A percentile compares a stretch with the other conserved stretches of the same genome.
Conservation (phyloP, 2,329 filamentous ascomycete genomes). For the Ophioceras dolichostomum region DNA sequence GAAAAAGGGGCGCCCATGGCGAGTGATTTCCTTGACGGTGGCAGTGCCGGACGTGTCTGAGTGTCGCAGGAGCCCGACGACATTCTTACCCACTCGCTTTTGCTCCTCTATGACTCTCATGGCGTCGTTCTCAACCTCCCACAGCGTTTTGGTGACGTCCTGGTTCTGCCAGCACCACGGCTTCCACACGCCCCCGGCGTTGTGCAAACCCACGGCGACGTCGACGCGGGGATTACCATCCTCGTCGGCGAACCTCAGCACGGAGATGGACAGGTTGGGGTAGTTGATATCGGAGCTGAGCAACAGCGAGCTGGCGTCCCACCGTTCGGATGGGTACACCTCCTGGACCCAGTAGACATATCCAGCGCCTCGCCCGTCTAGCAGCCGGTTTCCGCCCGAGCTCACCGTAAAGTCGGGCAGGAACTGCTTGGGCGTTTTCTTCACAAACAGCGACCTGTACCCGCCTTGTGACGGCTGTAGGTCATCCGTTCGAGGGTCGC, state of each 20-base stretch:
- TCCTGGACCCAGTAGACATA: not conserved
- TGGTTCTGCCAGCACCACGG: constrained; percentile 1
- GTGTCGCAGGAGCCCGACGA: no score
- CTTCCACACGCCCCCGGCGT: not conserved
- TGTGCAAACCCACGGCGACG: not conserved
- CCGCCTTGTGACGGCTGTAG: not conserved
- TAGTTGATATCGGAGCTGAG: not conserved
- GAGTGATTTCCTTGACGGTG: not conserved
- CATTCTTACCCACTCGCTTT: not conserved
- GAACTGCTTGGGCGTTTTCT: not conserved
- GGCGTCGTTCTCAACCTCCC: not conserved
- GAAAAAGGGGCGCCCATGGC: not conserved
- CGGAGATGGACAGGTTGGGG: not conserved
- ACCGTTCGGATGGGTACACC: not conserved
- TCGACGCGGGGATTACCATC: not conserved
- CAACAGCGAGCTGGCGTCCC: not conserved
- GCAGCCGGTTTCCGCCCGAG: not conserved
- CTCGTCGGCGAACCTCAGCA: not conserved
- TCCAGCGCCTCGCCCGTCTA: not conserved
- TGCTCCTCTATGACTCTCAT: not conserved
- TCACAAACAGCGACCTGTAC: not conserved
- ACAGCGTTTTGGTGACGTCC: not conserved
- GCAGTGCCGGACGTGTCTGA: not conserved
- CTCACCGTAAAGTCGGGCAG: not conserved
- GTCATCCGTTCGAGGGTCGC: not conserved